Conservation (phyloP, 257 asterid species). For the Nicotiana attenuata region DNA sequence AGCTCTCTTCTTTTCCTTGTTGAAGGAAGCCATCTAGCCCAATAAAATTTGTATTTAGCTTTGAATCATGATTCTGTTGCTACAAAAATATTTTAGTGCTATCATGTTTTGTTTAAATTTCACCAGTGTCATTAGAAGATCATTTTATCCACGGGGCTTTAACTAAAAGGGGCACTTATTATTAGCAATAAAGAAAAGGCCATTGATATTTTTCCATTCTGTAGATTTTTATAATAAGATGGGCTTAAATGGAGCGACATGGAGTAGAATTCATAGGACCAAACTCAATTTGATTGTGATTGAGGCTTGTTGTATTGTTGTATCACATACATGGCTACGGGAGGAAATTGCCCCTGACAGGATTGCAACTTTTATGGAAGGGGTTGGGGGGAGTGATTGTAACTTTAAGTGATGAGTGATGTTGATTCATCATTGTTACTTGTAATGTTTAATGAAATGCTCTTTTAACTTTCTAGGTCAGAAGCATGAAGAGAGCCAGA, state of each 20-base stretch:
- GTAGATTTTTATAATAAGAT: not conserved
- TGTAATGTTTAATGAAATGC: not conserved
- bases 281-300: not conserved
- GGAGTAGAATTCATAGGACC: not conserved
- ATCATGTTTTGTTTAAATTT: not conserved
- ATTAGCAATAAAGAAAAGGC: not conserved
- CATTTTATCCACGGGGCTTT: not conserved
- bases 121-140: not conserved
- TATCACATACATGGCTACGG: not conserved
- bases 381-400: not conserved
- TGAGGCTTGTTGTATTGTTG: not conserved
- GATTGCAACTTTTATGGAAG: not conserved
- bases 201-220: not conserved
- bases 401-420: not conserved
- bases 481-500: slow-evolving; percentile 95
- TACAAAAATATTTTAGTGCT: not conserved
- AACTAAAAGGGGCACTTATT: not conserved
- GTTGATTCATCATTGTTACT: not conserved
- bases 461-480: slow-evolving; percentile 47
- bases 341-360: not conserved
- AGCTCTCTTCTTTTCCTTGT: not conserved
- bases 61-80: not conserved
- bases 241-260: not conserved
- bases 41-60: not conserved
- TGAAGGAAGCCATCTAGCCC: slow-evolving; percentile 4